Conservation (phyloP, 1,139 yeast species). For the Hyphopichia khmerensis region DNA sequence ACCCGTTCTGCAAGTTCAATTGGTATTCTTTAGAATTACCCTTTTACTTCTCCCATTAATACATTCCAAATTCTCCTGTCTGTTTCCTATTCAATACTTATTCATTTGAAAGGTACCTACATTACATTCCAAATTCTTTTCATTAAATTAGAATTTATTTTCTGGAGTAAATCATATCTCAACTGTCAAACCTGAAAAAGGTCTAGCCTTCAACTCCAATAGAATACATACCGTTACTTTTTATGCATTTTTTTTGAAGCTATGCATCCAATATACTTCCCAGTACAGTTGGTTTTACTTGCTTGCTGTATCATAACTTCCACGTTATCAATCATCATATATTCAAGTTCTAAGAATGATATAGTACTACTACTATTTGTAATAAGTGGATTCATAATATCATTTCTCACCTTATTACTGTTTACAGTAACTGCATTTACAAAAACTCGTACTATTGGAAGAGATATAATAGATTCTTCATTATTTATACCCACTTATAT, state of each 20-base stretch:
- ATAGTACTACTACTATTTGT: conserved; percentile 1
- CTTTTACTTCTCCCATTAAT: too few species aligned
- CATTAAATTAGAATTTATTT: too few species aligned
- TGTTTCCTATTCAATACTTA: too few species aligned
- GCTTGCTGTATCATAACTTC: conserved; percentile 1
- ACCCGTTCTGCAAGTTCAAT: too few species aligned
- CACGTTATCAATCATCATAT: not conserved
- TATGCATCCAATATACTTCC: conserved; percentile 1
- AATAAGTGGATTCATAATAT: conserved; percentile 1
- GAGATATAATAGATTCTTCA: not conserved
- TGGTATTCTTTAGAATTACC: too few species aligned
- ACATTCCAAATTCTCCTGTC: too few species aligned
- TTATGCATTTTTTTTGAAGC: not conserved
- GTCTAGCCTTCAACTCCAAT: too few species aligned
- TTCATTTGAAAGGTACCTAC: too few species aligned
- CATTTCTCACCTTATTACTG: not conserved
- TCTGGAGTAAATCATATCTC: too few species aligned
- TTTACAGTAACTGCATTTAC: not conserved
- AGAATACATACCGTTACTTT: too few species aligned
- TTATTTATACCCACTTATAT: conserved; percentile 5
- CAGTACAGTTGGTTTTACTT: not conserved
- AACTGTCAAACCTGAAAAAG: too few species aligned
- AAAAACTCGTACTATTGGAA: not conserved
- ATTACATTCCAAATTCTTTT: too few species aligned
- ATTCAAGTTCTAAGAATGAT: not conserved